These are phyloP conservation scores for Monosporascus sp. DNA, from an alignment of 2,329 filamentous ascomycete species.

Conservation along the genomic window DNA sequence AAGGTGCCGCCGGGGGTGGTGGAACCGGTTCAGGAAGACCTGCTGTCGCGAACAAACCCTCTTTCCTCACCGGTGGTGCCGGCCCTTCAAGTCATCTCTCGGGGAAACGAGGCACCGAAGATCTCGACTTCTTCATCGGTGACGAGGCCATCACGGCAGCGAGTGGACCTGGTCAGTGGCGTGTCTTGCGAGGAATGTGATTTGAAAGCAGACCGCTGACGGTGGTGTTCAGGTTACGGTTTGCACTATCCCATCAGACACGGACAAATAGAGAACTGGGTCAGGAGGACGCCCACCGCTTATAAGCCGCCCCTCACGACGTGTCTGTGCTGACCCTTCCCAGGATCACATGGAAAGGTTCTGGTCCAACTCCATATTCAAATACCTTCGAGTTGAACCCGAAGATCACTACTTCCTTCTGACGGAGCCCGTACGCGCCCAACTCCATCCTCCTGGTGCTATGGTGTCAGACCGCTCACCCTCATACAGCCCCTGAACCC, in stretches of 20 bases:
- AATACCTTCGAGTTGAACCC: conserved; percentile 94
- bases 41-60: conserved; percentile 88
- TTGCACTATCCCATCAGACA: conserved; percentile 97
- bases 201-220: conserved; percentile 9
- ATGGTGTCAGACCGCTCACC: conserved; percentile 6
- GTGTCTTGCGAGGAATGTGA: background rate
- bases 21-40: conserved; percentile 84
- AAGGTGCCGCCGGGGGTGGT: conserved; percentile 65
- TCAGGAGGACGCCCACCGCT: conserved; percentile 30
- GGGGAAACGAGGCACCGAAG: conserved; percentile 91
- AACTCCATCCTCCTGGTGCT: conserved; percentile 3
- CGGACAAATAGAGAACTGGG: conserved; percentile 98
- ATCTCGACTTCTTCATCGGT: conserved; percentile 97
- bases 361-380: conserved; percentile 99
- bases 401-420: conserved; percentile 98
- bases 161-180: conserved; percentile 66
- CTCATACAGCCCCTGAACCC: conserved; percentile 78
- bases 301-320: background rate
- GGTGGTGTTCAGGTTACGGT: conserved; percentile 65
- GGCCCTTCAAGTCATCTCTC: conserved; percentile 79
- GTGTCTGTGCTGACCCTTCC: conserved; percentile 13
- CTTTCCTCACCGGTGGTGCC: conserved; percentile 87
- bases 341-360: conserved; percentile 99
- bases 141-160: conserved; percentile 88
- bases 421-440: conserved; percentile 76